phyloP scores from a whole-genome alignment of 108 stramenopile species.

The Chaetoceros tenuissimus region DNA sequence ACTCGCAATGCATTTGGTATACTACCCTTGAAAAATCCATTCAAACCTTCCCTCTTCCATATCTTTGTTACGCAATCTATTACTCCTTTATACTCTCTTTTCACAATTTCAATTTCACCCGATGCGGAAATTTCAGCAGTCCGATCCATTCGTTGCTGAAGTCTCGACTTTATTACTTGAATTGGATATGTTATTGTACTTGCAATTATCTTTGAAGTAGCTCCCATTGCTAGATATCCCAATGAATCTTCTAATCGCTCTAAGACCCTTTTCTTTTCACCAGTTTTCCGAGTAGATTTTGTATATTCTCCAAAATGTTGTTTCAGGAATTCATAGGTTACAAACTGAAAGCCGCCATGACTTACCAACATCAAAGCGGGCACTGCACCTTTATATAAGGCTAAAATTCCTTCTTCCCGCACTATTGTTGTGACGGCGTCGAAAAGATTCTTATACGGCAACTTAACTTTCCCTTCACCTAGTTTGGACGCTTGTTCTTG shows the following conservation, averaged over 20 bases:
- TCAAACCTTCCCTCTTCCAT: conserved; percentile 66
- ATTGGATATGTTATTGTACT: conserved; percentile 84
- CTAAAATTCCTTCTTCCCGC: conserved; percentile 85
- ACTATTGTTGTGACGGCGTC: conserved; percentile 78
- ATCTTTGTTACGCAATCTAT: conserved; percentile 50
- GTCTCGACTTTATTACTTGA: conserved; percentile 91
- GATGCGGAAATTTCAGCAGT: conserved; percentile 50
- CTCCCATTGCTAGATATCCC: conserved; percentile 85
- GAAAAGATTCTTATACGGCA: conserved; percentile 62
- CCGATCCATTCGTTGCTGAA: conserved; percentile 90
- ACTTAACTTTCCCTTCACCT: conserved; percentile 13
- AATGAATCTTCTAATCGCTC: conserved; percentile 51
- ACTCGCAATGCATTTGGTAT: conserved; percentile 92
- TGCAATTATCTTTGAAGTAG: conserved; percentile 74
- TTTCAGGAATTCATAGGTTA: conserved; percentile 91
- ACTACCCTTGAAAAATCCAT: conserved; percentile 93
- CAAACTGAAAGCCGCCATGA: conserved; percentile 97
- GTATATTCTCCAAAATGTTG: conserved; percentile 42
- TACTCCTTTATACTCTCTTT: conserved; percentile 65
- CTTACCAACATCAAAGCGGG: conserved; percentile 91
- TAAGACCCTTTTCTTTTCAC: conserved; percentile 22
- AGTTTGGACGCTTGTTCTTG: conserved; percentile 12
- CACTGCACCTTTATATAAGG: conserved; percentile 89
- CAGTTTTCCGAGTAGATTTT: conserved; percentile 19
- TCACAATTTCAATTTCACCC: conserved; percentile 56